Base-by-base conservation (phyloP, 192 early-diverging fungal species). In the Neocallimastix lanati region DNA sequence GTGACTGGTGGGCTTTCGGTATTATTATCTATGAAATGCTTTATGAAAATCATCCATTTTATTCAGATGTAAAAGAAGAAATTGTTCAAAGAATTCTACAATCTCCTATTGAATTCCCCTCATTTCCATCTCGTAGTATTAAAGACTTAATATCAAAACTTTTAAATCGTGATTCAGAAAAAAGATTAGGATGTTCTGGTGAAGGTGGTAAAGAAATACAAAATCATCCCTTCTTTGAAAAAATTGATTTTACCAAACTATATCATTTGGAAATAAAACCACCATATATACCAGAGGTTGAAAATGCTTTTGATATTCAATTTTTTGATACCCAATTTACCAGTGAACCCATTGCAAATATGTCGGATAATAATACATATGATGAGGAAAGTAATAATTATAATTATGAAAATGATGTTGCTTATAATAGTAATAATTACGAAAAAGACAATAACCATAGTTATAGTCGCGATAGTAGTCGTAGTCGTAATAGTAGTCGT, bases 1-100 rank as follows among this genome's bases (percentile, higher is more conserved):
- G 85, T 37, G 88, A 90, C 77, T 88, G 88, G 81, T 90, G 88
- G 88, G 88, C 88, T 0, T 85, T 83, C 27, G 88, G 88, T 28
- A 85, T 89, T 1, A 84, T 90, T 16, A 2, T 86, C 18, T 90
- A 85, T 81, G 29, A 90, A 78, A 88, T 88, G 88, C 80, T 88
- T 27, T 88, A 85, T 79, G 88, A 82, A 27, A 86, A 80, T 78
- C 88, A 88, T 80, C 88, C 88, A 13, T 88, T 88, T 82, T 86
- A 88, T 78, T 79, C 80, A 16, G 84, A 85, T 12, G 82, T 85
- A 76, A 81, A 83, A 18, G 78, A 84, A 30, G 80, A 84, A 76
- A 86, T 88, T 50, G 82, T 80, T 40, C 76, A 85, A 28, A 85
- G 84, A 76, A 88, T 88, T 33, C 29, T 88, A 28, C 38, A 82